Evolutionary conservation across 495 filamentous ascomycete species (phyloP), one percentile per base, ranked within the genome.

Genomic region (Achaetomiella virescens): DNA sequence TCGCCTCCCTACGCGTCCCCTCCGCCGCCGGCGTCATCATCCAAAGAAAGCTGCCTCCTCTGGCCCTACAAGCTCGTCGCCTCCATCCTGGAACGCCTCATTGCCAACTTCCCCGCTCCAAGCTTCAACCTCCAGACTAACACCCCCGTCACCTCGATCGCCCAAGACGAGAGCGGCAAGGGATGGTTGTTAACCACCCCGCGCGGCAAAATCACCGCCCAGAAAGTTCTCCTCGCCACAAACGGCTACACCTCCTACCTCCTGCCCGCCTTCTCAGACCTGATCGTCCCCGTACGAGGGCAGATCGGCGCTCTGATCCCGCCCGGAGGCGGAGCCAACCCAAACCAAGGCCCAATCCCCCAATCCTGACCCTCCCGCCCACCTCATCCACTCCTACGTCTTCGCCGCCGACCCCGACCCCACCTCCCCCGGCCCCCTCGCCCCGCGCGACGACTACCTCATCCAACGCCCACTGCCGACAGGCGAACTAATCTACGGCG

Each of bases 21-120:
- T 52, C 67, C 9, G 71, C 72, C 3, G 55, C 65, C 8, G 81
- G 80, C 9, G 81, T 74, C 12, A 63, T 83, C 20, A 54, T 78
- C 44, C 66, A 72, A 68, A 66, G 20, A 64, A 72, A 25, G 80
- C 80, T 0, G 77, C 77, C 6, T 75, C 72, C 43, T 83, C 1
- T 95, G 88, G 89, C 90, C 90, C 0, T 95, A 93, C 63, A 90
- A 89, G 63, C 79, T 91, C 17, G 82, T 93, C 8, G 75, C 83
- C 0, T 81, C 78, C 46, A 67, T 90, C 0, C 71, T 95, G 1
- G 81, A 83, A 58, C 68, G 69, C 2, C 73, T 88, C 0, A 67
- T 87, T 0, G 64, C 58, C 1, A 49, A 33, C 43, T 63, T 54
- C 35, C 50, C 58, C 0, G 17, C 49, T 17, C 55, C 12, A 4